phyloP scores from a whole-genome alignment of 148 eudicot genomes.

The Diospyros kaki region DNA sequence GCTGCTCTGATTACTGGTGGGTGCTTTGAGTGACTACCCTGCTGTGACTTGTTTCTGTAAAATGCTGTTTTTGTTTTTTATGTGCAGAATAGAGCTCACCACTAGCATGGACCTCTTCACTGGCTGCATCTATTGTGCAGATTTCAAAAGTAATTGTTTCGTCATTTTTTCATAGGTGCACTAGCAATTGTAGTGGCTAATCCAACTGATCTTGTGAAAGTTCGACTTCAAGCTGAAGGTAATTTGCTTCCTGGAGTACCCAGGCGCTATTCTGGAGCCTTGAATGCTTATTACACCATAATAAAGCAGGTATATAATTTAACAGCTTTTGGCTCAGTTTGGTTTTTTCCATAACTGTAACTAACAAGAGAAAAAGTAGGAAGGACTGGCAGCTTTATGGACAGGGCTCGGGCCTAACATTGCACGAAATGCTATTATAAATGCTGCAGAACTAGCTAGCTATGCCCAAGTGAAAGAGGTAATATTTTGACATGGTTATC shows the following conservation, averaged over 20 bases:
- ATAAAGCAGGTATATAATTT: conserved; percentile 39
- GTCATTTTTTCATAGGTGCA: conserved; percentile 36
- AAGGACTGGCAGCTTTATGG: conserved; percentile 63
- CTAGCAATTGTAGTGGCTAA: conserved; percentile 61
- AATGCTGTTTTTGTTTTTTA: not conserved
- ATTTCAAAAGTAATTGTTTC: not conserved
- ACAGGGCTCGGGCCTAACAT: conserved; percentile 76
- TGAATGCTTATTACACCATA: conserved; percentile 58
- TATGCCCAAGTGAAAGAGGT: conserved; percentile 73
- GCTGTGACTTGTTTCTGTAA: no score
- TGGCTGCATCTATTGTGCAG: not conserved
- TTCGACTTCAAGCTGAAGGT: conserved; percentile 72
- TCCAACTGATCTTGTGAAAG: conserved; percentile 74
- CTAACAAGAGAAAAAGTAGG: conserved; percentile 29
- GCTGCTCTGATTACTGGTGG: conserved; percentile 69
- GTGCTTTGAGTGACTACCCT: conserved; percentile 15
- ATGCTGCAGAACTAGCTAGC: conserved; percentile 75
- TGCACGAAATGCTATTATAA: conserved; percentile 60
- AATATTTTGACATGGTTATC: not conserved
- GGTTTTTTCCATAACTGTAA: not conserved
- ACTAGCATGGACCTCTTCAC: not conserved
- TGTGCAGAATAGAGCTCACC: not conserved
- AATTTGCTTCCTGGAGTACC: conserved; percentile 56
- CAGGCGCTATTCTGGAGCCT: conserved; percentile 58
- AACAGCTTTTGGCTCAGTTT: not conserved